Evolutionary conservation across 164 flowering plant genomes (phyloP), one percentile per base, ranked within the genome.

Genomic region (Aristolochia californica): DNA sequence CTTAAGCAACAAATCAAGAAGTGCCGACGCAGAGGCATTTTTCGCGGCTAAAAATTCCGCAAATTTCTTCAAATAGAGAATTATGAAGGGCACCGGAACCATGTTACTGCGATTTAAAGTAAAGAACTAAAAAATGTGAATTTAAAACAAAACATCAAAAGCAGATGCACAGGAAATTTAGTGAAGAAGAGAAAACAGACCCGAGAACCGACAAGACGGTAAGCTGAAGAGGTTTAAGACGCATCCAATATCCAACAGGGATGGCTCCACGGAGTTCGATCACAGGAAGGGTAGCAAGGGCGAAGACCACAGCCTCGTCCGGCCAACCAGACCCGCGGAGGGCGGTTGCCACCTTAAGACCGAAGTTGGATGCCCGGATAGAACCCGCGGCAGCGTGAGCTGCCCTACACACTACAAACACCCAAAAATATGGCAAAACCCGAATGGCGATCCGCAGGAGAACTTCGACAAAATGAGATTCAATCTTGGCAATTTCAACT

Each of bases 171-270:
- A 8, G 10, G 10, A 34, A 34, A 34, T 5, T 34, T 34, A 34
- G 40, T 4, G 40, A 34, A 34, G 40, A 34, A 34, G 40, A 34
- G 18, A 27, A n/a, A 54, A 59, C 72, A 18, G 5, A 74, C 77
- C 99, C 97, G 57, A 84, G 70, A 73, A 93, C 68, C 62, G 99
- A 71, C 45, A 93, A 73, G 51, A 76, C 65, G 10, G 99, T 85
- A 0, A 93, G 74, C 44, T 56, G n/a, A 9, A 62, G 26, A 49
- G 99, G 99, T 23, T 79, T 75, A 57, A 93, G 87, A 30, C 83
- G 88, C 91, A 93, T 69, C 99, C 99, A 93, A 70, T 93, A 93
- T n/a, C 99, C 99, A 62, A 89, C 99, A 22, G 96, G 99, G 74
- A 93, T 89, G 15, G 99, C 96, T 30, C 97, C 99, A 56, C 99